Evolutionary conservation across 1,284 basidiomycete species (phyloP).

Genomic region (Anthracocystis panici-leucophaei): DNA sequence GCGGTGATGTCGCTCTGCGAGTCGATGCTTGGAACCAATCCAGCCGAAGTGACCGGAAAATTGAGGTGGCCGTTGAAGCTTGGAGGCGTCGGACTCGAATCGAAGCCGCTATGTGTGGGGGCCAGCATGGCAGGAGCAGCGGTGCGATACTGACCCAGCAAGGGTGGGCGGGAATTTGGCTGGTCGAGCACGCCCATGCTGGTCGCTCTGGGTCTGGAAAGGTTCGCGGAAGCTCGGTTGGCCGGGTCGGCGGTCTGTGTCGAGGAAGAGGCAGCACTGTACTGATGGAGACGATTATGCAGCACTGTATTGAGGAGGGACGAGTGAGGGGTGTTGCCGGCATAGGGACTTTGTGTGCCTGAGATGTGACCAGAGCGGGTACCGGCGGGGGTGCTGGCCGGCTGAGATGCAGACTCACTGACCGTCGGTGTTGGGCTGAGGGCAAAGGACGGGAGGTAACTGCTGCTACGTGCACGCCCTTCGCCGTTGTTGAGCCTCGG

Average conservation of each 20-base stretch:
- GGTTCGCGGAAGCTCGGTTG: constrained; percentile 6
- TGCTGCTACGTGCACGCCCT: constrained; percentile 51
- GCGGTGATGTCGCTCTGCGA: constrained; percentile 22
- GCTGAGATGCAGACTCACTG: constrained; percentile 14
- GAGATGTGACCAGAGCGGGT: constrained; percentile 21
- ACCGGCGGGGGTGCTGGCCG: constrained; percentile 8
- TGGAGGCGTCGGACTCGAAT: constrained; percentile 8
- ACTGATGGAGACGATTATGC: constrained; percentile 42
- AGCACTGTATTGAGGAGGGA: constrained; percentile 43
- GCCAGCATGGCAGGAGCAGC: not conserved
- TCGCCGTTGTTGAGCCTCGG: constrained; percentile 31
- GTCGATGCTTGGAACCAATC: constrained; percentile 5
- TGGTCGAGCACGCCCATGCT: constrained; percentile 52
- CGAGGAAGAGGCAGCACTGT: constrained; percentile 16
- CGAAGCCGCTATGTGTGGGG: not conserved
- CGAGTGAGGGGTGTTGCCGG: constrained; percentile 25
- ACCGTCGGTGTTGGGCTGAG: constrained; percentile 11
- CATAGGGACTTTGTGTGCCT: constrained; percentile 35
- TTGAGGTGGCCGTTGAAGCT: constrained; percentile 4
- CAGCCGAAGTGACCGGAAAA: constrained; percentile 8
- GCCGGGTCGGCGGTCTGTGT: constrained; percentile 6
- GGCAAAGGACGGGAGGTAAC: constrained; percentile 42
- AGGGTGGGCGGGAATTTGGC: constrained; percentile 16
- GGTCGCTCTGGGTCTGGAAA: constrained; percentile 39
- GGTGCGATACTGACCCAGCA: constrained; percentile 15